A percentile compares a stretch with the other conserved stretches of the same genome.
phyloP scores from a whole-genome alignment of 2,329 filamentous ascomycete genomes.

The Sphaerulina vaccinii region DNA sequence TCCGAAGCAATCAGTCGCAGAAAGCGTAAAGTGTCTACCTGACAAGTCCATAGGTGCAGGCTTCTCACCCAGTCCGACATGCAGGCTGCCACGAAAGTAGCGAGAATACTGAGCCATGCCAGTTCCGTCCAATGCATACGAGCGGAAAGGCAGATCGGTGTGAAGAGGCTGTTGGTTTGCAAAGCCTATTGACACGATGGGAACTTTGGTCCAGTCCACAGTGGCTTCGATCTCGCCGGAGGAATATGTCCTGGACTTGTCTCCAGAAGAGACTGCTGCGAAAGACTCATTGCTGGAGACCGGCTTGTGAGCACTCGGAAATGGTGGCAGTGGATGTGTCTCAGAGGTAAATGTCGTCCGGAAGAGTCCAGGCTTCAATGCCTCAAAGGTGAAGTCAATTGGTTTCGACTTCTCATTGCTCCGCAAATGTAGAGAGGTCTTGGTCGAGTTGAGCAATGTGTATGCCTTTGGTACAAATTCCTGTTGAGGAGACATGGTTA shows the following conservation, averaged over 20 bases:
- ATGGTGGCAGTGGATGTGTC: constrained; percentile 63
- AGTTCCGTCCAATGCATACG: constrained; percentile 61
- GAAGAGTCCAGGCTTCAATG: constrained; percentile 62
- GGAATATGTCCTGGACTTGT: constrained; percentile 37
- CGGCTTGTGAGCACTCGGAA: constrained; percentile 58
- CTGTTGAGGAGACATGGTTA: constrained; percentile 49
- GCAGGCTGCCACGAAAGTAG: constrained; percentile 62
- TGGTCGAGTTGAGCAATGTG: constrained; percentile 33
- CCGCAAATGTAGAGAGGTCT: constrained; percentile 43
- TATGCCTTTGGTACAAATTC: constrained; percentile 46
- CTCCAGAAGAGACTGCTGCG: constrained; percentile 28
- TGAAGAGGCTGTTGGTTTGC: constrained; percentile 56
- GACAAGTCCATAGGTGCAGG: constrained; percentile 70
- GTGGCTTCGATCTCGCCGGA: constrained; percentile 53
- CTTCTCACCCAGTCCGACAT: constrained; percentile 71
- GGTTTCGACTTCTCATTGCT: constrained; percentile 41
- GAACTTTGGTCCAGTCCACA: constrained; percentile 59
- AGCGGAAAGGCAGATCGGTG: constrained; percentile 62
- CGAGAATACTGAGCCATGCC: constrained; percentile 65
- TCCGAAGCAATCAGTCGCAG: constrained; percentile 70
- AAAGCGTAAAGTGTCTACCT: constrained; percentile 64
- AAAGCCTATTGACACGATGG: constrained; percentile 58
- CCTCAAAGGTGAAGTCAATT: constrained; percentile 63
- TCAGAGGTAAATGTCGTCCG: constrained; percentile 65
- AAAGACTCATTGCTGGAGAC: constrained; percentile 14